Evolutionary conservation across 805 yeast genomes (phyloP).

Genomic region (Kazachstania psychrophila): DNA sequence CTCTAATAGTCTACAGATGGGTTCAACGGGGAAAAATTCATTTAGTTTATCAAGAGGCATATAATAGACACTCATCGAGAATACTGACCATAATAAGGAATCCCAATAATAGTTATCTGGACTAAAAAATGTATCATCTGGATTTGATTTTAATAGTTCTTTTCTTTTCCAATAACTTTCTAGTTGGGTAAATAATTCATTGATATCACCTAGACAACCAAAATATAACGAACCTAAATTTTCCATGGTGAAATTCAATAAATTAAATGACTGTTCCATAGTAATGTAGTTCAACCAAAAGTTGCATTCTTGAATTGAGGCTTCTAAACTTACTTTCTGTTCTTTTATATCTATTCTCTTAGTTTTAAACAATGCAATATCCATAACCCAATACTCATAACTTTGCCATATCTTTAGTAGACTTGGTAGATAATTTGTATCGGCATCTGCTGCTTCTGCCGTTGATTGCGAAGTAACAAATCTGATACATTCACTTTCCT

Average conservation of each 20-base stretch:
- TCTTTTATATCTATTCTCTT: conserved; percentile 5
- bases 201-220: conserved; percentile 26
- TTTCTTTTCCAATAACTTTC: conserved; percentile 20
- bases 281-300: conserved; percentile 12
- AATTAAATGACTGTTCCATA: conserved; percentile 15
- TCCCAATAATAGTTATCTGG: conserved; percentile 22
- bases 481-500: conserved; percentile 18
- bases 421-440: conserved; percentile 8
- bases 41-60: conserved; percentile 15
- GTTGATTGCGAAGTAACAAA: conserved; percentile 3
- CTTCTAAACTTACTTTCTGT: conserved; percentile 3
- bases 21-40: conserved; percentile 7
- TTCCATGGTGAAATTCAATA: conserved; percentile 25
- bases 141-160: conserved; percentile 3
- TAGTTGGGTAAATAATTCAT: conserved; percentile 20
- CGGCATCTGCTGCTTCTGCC: background rate
- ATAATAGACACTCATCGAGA: conserved; percentile 23
- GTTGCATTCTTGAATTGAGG: conserved; percentile 7
- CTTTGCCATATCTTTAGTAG: conserved; percentile 21
- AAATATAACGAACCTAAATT: conserved; percentile 27
- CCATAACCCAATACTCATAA: conserved; percentile 24
- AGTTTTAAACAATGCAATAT: conserved; percentile 20
- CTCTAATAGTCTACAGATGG: conserved; percentile 5
- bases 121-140: conserved; percentile 4
- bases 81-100: conserved; percentile 25